Conservation (phyloP, 768 basidiomycete genomes). For the Sporobolomyces pararoseus region DNA sequence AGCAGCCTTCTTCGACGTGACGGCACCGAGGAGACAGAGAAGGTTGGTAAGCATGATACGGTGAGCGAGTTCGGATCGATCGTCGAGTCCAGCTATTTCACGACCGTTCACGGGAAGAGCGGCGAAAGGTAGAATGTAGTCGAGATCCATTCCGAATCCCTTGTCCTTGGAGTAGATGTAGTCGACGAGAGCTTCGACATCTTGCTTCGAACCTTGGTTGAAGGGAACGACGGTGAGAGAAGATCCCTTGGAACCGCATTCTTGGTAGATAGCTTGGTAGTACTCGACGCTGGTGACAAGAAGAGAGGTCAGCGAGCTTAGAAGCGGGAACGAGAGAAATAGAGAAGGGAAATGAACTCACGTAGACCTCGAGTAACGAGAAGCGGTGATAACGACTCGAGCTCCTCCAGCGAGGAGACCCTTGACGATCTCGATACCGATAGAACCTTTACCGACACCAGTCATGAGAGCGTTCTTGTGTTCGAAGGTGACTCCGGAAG, state of each 20-base stretch:
- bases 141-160: conserved; percentile 83
- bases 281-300: conserved; percentile 66
- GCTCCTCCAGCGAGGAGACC: conserved; percentile 94
- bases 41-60: conserved; percentile 98
- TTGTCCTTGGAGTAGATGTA: conserved; percentile 81
- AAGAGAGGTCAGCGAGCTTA: neutral
- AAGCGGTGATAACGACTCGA: conserved; percentile 94
- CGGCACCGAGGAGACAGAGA: conserved; percentile 88
- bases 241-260: conserved; percentile 89
- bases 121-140: conserved; percentile 97
- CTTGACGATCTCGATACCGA: conserved; percentile 95
- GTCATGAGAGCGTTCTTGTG: conserved; percentile 98
- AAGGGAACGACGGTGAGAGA: conserved; percentile 96
- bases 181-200: conserved; percentile 94
- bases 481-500: conserved; percentile 95
- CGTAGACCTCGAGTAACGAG: conserved; percentile 88
- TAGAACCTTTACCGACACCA: conserved; percentile 95
- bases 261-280: conserved; percentile 96
- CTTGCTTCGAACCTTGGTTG: conserved; percentile 98
- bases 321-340: neutral
- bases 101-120: conserved; percentile 98
- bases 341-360: neutral
- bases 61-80: conserved; percentile 95
- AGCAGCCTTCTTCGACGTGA: conserved; percentile 96
- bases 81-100: conserved; percentile 94